Evolutionary conservation across 2,329 filamentous ascomycete genomes (phyloP), one percentile per base, ranked within the genome.

Genomic region (Colletotrichum abscissum): DNA sequence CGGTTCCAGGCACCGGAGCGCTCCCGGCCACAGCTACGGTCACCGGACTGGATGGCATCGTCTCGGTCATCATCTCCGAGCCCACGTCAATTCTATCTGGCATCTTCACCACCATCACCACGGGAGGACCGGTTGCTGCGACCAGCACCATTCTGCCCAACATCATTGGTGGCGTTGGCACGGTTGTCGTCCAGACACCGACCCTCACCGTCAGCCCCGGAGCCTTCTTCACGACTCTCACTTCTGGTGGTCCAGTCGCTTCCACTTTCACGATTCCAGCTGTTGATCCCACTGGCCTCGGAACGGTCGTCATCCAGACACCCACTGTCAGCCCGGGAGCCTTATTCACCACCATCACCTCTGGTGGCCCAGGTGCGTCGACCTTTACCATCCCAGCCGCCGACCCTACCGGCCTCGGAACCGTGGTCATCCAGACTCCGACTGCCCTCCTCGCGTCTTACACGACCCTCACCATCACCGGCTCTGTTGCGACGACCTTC

Each of bases 101-200:
- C 16, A 26, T 60, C 14, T 67, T 73, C 42, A 73, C 66, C 16
- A 74, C 56, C 28, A 54, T 72, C 60, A 57, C 52, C 11, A 57
- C 65, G 2, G 72, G 68, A 12, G 72, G 72, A 3, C 55, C 62
- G 16, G 42, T 16, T 4, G 60, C 72, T 2, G 54, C 60, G 1
- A 74, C 62, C 11, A 42, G 65, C 52, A 74, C 72, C 1, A 46
- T 73, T 26, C 60, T 42, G 28, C 71, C 67, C 11, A 28, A 55
- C 4, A 33, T 62, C 9, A 52, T 68, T 16, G 49, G 59, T 30
- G 64, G 55, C 3, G 3, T 73, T n/a, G 72, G 72, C 8, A 74
- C 68, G 2, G 68, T 74, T n/a, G 46, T 74, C 5, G 22, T 74
- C 9, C 68, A 74, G 52, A 74, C 71, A 22, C 70, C 70, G 3